These are phyloP conservation scores for Vaccinium vitisidaea DNA, from an alignment of 148 eudicot genomes.

Conservation along the genomic window DNA sequence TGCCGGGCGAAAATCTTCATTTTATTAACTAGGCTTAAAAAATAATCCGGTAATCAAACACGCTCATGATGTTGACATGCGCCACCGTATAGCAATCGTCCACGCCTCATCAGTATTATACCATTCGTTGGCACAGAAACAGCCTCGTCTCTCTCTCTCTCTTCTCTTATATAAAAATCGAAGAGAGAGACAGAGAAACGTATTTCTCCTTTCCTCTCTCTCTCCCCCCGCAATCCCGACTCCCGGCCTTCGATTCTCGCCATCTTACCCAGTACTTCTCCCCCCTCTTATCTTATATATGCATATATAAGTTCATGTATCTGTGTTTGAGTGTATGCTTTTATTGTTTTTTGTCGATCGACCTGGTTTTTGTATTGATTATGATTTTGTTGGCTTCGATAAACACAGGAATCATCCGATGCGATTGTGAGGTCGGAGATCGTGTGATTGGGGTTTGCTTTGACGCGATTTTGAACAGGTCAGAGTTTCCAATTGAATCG, in stretches of 20 bases:
- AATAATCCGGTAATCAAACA: too few species aligned
- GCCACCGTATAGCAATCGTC: not conserved
- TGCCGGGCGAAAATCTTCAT: too few species aligned
- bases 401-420: not conserved
- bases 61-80: not conserved
- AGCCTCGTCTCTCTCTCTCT: constrained; percentile 2
- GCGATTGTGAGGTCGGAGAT: constrained; percentile 6
- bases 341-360: not conserved
- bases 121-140: constrained; percentile 9
- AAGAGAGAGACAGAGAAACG: not conserved
- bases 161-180: not conserved
- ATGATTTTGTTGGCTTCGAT: not conserved
- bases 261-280: not conserved
- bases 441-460: constrained; percentile 3
- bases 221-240: not conserved
- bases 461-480: not conserved
- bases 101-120: constrained; percentile 1
- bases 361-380: not conserved
- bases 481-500: not conserved
- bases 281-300: not conserved
- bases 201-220: not conserved
- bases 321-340: not conserved
- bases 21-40: too few species aligned
- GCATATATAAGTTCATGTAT: not conserved
- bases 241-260: not conserved